A percentile compares a stretch with the other conserved stretches of the same genome.
Evolutionary conservation across 306 rosid genomes (phyloP).

Genomic region (Begonia loranthoides): DNA sequence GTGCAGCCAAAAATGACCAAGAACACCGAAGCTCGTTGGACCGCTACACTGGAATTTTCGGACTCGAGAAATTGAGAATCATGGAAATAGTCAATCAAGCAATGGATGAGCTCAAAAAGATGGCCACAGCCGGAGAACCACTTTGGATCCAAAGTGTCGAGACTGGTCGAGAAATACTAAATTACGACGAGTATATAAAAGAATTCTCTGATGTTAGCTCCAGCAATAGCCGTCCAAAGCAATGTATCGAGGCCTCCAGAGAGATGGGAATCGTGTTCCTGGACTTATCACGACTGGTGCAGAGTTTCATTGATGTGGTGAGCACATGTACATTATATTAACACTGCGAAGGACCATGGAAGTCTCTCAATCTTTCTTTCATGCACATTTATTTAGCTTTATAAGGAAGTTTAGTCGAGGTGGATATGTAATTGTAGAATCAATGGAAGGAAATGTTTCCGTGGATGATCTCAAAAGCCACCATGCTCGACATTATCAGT

Average conservation of each 20-base stretch:
- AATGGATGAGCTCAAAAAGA: constrained; percentile 69
- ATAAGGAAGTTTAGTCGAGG: neutral
- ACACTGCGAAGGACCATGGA: too few relatives aligned
- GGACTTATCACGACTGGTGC: constrained; percentile 63
- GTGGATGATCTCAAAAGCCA: constrained; percentile 76
- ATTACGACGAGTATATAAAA: constrained; percentile 75
- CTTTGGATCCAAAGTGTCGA: constrained; percentile 85
- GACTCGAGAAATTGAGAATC: constrained; percentile 68
- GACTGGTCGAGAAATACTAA: constrained; percentile 74
- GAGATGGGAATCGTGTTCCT: constrained; percentile 61
- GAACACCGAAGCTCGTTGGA: constrained; percentile 70
- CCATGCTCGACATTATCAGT: constrained; percentile 67
- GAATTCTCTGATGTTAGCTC: constrained; percentile 35
- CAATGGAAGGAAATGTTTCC: constrained; percentile 99
- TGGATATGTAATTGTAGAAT: constrained; percentile 27
- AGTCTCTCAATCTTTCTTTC: too few relatives aligned
- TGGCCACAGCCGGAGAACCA: constrained; percentile 64
- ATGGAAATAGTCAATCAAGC: constrained; percentile 67
- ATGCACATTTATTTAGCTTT: too few relatives aligned
- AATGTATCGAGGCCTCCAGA: constrained; percentile 85
- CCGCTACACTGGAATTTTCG: constrained; percentile 69
- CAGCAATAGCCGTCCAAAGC: constrained; percentile 22
- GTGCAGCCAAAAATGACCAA: constrained; percentile 53
- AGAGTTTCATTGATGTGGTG: constrained; percentile 78
- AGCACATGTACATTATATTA: neutral